These are phyloP conservation scores for Leishmania tarentolae DNA, from an alignment of 208 protist genomes.

Conservation along the genomic window DNA sequence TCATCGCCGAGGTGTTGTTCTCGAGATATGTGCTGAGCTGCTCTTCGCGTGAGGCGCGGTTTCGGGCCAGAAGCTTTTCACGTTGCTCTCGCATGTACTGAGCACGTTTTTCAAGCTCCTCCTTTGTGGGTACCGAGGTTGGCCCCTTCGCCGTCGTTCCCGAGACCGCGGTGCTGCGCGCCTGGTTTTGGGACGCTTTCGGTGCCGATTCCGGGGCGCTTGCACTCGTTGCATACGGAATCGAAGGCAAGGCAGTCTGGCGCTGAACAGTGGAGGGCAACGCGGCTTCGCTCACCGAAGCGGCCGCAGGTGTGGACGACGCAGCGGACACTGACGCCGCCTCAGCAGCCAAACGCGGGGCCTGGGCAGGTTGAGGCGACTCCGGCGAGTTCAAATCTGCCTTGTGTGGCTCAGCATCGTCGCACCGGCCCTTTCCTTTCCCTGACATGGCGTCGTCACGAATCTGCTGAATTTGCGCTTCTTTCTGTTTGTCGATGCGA, in stretches of 20 bases:
- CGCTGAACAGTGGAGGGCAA: conserved; percentile 18
- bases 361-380: neutral
- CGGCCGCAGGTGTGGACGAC: neutral
- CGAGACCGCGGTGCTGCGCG: neutral
- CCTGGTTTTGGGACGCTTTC: neutral
- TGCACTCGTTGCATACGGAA: conserved; percentile 5
- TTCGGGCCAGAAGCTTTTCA: conserved; percentile 72
- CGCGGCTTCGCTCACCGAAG: neutral
- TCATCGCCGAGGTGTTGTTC: conserved; percentile 20
- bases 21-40: conserved; percentile 68
- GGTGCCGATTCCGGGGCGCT: neutral
- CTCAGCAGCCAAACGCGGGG: conserved; percentile 9
- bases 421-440: conserved; percentile 43
- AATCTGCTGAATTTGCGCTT: conserved; percentile 54
- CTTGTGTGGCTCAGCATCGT: conserved; percentile 11
- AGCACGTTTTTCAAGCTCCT: conserved; percentile 75
- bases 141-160: neutral
- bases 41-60: conserved; percentile 73
- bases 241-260: conserved; percentile 22
- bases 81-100: conserved; percentile 87
- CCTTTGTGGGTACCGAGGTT: conserved; percentile 37
- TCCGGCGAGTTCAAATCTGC: conserved; percentile 21
- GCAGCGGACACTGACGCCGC: conserved; percentile 15
- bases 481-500: conserved; percentile 52
- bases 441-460: conserved; percentile 46